Evolutionary conservation across 2,329 filamentous ascomycete genomes (phyloP), one percentile per base, ranked within the genome.

Genomic region (Scedosporium dehoogii): DNA sequence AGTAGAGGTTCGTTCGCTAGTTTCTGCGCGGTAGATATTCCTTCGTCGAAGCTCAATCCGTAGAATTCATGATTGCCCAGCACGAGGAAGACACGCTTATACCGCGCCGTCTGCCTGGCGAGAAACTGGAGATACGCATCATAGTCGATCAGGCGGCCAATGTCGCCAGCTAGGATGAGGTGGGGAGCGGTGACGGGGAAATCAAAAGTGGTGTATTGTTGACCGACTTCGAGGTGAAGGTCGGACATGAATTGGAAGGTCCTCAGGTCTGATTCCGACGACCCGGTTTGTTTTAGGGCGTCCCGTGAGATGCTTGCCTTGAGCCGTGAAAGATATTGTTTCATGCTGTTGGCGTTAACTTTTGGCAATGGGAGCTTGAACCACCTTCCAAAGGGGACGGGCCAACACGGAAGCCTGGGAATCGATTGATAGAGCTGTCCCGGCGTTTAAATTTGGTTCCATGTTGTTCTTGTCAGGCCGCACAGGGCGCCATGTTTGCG

Each of bases 1-100:
- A 82, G 67, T 0, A 58, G 61, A 0, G 73, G 70, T 62, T 83
- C 79, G 2, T 69, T 56, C 59, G 70, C 70, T 2, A 83, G 69
- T 6, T 66, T 66, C 25, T 66, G 66, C 0, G 79, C 79, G 9
- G 67, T 68, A 2, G 67, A 66, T 3, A 83, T 64, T 0, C 74
- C 76, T 0, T 71, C 66, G 1, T 73, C 68, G 60, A 76, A 73
- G 42, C 71, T 72, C 33, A 77, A 69, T 27, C 75, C 75, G 66
- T 81, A 82, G 67, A 82, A 83, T 67, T 84, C 81, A 65, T 83
- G 80, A 66, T 83, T 83, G 0, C 80, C 81, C 1, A 83, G 73
- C 0, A 83, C 74, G 1, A 82, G 68, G 59, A 82, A 77, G 2
- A 83, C 75, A 3, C 69, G 71, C 7, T 76, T 69, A 65, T 76